Percentiles rank a stretch among this genome's conserved stretches.
Evolutionary conservation across 1,284 basidiomycete genomes (phyloP).

Genomic region (Puccinia triticina): DNA sequence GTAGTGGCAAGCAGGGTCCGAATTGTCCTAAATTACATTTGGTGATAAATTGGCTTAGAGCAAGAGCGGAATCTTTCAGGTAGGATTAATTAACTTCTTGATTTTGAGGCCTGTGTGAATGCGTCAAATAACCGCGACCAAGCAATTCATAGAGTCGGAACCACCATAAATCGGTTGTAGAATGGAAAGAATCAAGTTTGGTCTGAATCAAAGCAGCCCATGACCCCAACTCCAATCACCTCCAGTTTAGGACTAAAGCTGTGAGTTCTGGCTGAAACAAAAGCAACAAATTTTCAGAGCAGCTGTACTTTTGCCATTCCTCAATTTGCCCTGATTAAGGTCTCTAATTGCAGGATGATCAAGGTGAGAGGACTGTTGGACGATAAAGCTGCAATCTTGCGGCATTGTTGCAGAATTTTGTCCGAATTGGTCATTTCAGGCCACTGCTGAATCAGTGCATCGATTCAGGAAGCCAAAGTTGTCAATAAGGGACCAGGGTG

Average conservation of each 20-base stretch:
- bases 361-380: conserved; percentile 78
- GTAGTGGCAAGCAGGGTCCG: conserved; percentile 69
- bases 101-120: conserved; percentile 43
- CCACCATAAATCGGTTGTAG: conserved; percentile 79
- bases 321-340: conserved; percentile 83
- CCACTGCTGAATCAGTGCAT: conserved; percentile 74
- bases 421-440: conserved; percentile 96
- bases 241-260: conserved; percentile 82
- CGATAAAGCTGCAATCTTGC: conserved; percentile 70
- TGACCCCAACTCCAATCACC: conserved; percentile 81
- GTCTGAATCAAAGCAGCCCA: conserved; percentile 83
- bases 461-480: conserved; percentile 12
- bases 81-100: conserved; percentile 67
- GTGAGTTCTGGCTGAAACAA: conserved; percentile 71
- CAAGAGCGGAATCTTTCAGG: conserved; percentile 71
- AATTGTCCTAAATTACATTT: conserved; percentile 84
- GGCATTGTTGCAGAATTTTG: conserved; percentile 77
- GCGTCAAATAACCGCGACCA: conserved; percentile 67
- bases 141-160: conserved; percentile 84
- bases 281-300: conserved; percentile 78
- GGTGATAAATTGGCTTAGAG: conserved; percentile 79
- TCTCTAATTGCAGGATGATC: conserved; percentile 81
- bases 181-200: conserved; percentile 69
- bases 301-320: conserved; percentile 96
- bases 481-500: conserved; percentile 28